These are phyloP conservation scores for Knoxdaviesia capensis DNA, from an alignment of 2,329 filamentous ascomycete species.

Conservation along the genomic window DNA sequence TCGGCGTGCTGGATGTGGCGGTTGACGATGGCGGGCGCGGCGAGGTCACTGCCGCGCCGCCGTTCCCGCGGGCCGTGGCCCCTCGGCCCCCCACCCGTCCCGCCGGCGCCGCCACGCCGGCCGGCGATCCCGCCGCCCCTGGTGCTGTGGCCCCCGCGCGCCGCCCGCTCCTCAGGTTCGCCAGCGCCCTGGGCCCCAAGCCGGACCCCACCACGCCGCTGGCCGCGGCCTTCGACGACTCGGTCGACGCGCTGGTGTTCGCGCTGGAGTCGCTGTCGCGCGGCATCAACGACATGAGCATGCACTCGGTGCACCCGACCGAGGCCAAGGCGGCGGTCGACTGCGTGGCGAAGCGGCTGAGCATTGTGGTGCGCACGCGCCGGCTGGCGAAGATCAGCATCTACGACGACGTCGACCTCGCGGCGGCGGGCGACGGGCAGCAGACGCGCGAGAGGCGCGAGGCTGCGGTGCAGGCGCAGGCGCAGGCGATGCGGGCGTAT, in stretches of 20 bases:
- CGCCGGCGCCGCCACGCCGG: no score
- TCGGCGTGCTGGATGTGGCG: slow-evolving; percentile 52
- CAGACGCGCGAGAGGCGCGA: not conserved
- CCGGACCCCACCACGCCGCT: slow-evolving; percentile 6
- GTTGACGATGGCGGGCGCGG: slow-evolving; percentile 42
- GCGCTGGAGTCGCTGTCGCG: slow-evolving; percentile 35
- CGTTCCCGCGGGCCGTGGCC: no score
- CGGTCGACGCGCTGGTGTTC: slow-evolving; percentile 45
- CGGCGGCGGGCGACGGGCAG: slow-evolving; percentile 1
- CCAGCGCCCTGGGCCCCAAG: slow-evolving; percentile 5
- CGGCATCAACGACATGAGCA: slow-evolving; percentile 54
- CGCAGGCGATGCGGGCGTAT: slow-evolving; percentile 28
- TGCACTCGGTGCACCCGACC: slow-evolving; percentile 49
- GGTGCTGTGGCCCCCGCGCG: no score
- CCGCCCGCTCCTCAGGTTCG: slow-evolving; percentile 9
- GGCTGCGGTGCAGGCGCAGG: slow-evolving; percentile 14
- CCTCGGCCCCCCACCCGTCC: no score
- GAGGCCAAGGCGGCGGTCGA: slow-evolving; percentile 63
- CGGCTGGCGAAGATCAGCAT: slow-evolving; percentile 31
- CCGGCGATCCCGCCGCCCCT: no score
- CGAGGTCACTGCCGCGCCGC: no score
- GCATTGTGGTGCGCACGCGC: slow-evolving; percentile 49
- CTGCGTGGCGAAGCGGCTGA: slow-evolving; percentile 51
- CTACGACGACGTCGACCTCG: slow-evolving; percentile 19
- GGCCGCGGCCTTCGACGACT: slow-evolving; percentile 38